These are phyloP conservation scores for Furcasterigmium furcatum DNA, from an alignment of 2,329 filamentous ascomycete genomes.

Conservation along the genomic window DNA sequence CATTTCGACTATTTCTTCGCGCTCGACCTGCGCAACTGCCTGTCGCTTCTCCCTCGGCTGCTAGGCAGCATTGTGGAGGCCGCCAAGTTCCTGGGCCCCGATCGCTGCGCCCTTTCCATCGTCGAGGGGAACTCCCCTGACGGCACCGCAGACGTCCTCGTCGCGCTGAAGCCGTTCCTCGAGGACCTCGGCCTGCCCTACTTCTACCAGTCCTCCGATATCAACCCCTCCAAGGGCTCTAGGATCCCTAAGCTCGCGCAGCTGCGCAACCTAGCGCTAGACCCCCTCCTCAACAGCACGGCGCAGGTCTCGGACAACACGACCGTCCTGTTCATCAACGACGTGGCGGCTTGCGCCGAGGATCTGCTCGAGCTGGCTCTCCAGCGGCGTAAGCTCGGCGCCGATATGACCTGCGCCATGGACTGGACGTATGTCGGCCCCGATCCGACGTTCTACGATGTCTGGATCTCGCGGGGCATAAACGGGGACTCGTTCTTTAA, in stretches of 20 bases:
- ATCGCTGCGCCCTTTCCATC: constrained; percentile 49
- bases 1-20: constrained; percentile 45
- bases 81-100: constrained; percentile 45
- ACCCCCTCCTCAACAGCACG: constrained; percentile 33
- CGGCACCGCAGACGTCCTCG: constrained; percentile 48
- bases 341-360: constrained; percentile 48
- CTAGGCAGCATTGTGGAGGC: constrained; percentile 48
- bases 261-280: constrained; percentile 50
- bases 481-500: constrained; percentile 53
- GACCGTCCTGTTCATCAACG: constrained; percentile 51
- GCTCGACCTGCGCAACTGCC: constrained; percentile 44
- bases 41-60: constrained; percentile 43
- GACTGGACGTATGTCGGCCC: constrained; percentile 48
- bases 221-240: constrained; percentile 38
- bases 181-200: constrained; percentile 34
- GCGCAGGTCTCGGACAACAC: constrained; percentile 20
- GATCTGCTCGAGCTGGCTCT: constrained; percentile 45
- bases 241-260: constrained; percentile 45
- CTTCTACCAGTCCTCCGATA: constrained; percentile 34
- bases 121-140: constrained; percentile 54
- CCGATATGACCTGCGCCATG: constrained; percentile 58
- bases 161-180: constrained; percentile 33
- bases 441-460: constrained; percentile 50
- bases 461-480: constrained; percentile 51
- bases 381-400: constrained; percentile 41